These are phyloP conservation scores for Claviceps cyperi DNA, from an alignment of 2,329 filamentous ascomycete species.

Conservation along the genomic window DNA sequence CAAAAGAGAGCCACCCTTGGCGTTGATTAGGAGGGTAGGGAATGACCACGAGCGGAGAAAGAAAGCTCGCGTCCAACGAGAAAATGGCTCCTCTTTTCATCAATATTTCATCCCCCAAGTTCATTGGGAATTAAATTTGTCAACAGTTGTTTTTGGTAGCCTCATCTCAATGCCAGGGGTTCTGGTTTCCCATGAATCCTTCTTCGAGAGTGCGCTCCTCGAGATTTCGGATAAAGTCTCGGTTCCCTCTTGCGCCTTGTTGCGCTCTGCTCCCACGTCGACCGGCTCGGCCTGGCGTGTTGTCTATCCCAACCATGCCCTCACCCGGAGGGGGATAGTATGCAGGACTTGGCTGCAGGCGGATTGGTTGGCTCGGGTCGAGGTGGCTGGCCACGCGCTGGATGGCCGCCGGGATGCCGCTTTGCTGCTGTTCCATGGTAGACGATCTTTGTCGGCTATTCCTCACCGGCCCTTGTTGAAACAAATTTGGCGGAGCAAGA, in stretches of 20 bases:
- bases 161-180: conserved; percentile 49
- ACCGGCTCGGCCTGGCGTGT: conserved; percentile 41
- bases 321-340: conserved; percentile 93
- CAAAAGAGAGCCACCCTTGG: not conserved
- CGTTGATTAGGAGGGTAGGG: not conserved
- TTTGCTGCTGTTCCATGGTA: conserved; percentile 91
- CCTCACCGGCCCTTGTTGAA: conserved; percentile 50
- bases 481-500: conserved; percentile 38
- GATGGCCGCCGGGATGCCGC: conserved; percentile 80
- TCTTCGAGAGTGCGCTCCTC: conserved; percentile 92
- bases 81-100: not conserved
- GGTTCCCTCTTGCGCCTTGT: conserved; percentile 44
- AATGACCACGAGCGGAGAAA: not conserved
- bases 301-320: conserved; percentile 53
- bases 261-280: conserved; percentile 63
- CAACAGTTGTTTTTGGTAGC: not conserved
- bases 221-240: conserved; percentile 87
- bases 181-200: conserved; percentile 61
- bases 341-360: conserved; percentile 85
- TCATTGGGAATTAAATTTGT: not conserved
- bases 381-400: conserved; percentile 92
- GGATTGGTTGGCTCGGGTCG: conserved; percentile 85
- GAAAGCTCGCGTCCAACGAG: not conserved
- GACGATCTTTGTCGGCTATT: conserved; percentile 77
- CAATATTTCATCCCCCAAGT: not conserved